phyloP scores from a whole-genome alignment of 2,329 filamentous ascomycete species.

The Cercospora sesami region DNA sequence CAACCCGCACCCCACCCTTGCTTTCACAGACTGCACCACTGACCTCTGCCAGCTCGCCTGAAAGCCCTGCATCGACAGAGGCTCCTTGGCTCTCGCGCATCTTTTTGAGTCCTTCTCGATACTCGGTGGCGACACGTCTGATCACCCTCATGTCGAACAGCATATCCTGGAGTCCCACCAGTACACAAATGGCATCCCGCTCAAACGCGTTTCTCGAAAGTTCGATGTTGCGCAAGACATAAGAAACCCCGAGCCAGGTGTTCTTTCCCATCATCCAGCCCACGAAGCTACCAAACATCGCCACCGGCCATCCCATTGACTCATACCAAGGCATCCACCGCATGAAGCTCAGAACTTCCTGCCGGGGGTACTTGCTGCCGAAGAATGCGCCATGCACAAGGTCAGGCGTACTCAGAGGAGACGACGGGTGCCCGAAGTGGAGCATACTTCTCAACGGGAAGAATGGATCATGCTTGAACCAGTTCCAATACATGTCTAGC shows the following conservation, averaged over 20 bases:
- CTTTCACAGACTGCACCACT: slow-evolving; percentile 38
- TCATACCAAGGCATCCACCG: slow-evolving; percentile 51
- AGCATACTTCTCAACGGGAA: slow-evolving; percentile 51
- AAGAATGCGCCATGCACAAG: slow-evolving; percentile 56
- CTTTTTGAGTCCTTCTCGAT: not conserved
- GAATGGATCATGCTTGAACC: slow-evolving; percentile 51
- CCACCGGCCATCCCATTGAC: slow-evolving; percentile 54
- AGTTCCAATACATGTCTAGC: slow-evolving; percentile 48
- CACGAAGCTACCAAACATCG: slow-evolving; percentile 49
- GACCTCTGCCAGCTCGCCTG: not conserved
- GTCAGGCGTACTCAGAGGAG: slow-evolving; percentile 53
- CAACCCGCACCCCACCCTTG: slow-evolving; percentile 33
- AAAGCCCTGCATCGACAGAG: not conserved
- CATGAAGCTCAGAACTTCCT: slow-evolving; percentile 42
- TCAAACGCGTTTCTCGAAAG: slow-evolving; percentile 27
- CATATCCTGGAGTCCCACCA: slow-evolving; percentile 46
- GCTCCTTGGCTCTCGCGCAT: not conserved
- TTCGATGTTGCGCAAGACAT: slow-evolving; percentile 43
- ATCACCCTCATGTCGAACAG: slow-evolving; percentile 41
- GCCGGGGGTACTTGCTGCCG: slow-evolving; percentile 46
- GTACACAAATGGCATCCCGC: slow-evolving; percentile 42
- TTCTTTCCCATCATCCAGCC: slow-evolving; percentile 31
- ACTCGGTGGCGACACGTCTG: not conserved
- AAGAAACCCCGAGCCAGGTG: slow-evolving; percentile 34
- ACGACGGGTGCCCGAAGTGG: slow-evolving; percentile 53